These are phyloP conservation scores for Tylopilus intermedius DNA, from an alignment of 768 basidiomycete species.

Conservation along the genomic window DNA sequence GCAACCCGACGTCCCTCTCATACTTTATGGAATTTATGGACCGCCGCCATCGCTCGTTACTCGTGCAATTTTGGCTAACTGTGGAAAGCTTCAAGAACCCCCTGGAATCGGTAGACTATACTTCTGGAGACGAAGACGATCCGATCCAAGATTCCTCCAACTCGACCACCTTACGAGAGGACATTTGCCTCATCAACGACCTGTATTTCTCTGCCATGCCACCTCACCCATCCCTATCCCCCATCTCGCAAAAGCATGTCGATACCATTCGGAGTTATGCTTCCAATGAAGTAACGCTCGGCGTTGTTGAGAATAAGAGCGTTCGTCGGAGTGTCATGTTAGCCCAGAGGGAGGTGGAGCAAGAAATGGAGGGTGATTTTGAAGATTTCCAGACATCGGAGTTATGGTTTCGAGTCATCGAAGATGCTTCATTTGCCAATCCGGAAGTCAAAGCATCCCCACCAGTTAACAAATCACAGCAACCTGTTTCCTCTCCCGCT, in stretches of 20 bases:
- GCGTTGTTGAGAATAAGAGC: slow-evolving; percentile 39
- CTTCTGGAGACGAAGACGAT: slow-evolving; percentile 57
- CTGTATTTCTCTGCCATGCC: slow-evolving; percentile 71
- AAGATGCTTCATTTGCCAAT: slow-evolving; percentile 49
- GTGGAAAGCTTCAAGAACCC: slow-evolving; percentile 98
- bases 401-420: slow-evolving; percentile 85
- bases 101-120: slow-evolving; percentile 70
- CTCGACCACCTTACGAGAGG: slow-evolving; percentile 69
- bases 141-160: slow-evolving; percentile 53
- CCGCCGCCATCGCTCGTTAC: slow-evolving; percentile 71
- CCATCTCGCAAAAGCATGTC: slow-evolving; percentile 67
- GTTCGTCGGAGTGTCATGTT: slow-evolving; percentile 78
- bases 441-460: slow-evolving; percentile 5
- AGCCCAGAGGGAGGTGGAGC: slow-evolving; percentile 80
- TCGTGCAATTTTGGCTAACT: slow-evolving; percentile 96
- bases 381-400: slow-evolving; percentile 84
- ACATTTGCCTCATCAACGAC: slow-evolving; percentile 85
- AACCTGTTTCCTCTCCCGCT: slow-evolving; percentile 10
- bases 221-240: slow-evolving; percentile 53
- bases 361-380: slow-evolving; percentile 89
- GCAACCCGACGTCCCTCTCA: slow-evolving; percentile 84
- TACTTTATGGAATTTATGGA: slow-evolving; percentile 99
- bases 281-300: slow-evolving; percentile 41
- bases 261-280: slow-evolving; percentile 67
- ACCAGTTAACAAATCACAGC: slow-evolving; percentile 3